Percentiles rank a stretch among this genome's conserved stretches.
These are phyloP conservation scores for Verruconis gallopava DNA, from an alignment of 2,329 filamentous ascomycete species.

Conservation along the genomic window DNA sequence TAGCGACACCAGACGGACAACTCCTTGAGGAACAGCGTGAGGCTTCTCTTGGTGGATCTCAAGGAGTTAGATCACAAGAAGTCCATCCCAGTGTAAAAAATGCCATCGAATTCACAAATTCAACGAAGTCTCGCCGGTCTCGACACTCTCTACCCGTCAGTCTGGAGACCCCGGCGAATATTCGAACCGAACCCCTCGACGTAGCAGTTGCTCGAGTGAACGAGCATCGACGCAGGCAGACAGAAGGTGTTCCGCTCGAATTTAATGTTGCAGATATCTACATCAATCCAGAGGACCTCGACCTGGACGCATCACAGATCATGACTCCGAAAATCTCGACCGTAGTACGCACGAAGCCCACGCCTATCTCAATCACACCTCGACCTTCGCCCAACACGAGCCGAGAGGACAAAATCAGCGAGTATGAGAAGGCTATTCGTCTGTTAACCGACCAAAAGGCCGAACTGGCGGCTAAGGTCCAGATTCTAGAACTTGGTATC, in stretches of 20 bases:
- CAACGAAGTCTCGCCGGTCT: too few species aligned
- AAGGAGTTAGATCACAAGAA: too few species aligned
- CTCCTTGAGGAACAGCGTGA: not conserved
- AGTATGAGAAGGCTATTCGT: not conserved
- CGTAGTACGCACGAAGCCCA: not conserved
- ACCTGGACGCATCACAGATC: not conserved
- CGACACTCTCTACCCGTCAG: not conserved
- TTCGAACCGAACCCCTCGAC: not conserved
- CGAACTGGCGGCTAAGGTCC: not conserved
- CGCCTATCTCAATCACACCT: not conserved
- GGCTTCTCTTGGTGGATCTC: not conserved
- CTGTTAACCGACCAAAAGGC: not conserved
- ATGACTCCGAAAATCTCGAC: not conserved
- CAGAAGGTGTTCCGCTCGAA: not conserved
- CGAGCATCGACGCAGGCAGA: not conserved
- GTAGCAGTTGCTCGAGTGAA: not conserved
- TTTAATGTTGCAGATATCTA: not conserved
- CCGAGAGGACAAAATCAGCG: not conserved
- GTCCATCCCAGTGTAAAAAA: too few species aligned
- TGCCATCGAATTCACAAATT: too few species aligned
- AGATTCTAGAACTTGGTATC: not conserved
- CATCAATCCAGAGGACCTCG: not conserved
- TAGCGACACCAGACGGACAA: not conserved
- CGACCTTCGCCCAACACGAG: not conserved
- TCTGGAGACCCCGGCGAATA: not conserved